phyloP scores from a whole-genome alignment of 228 moss, liverwort and hornwort species.

The Sphagnum magellanicum region DNA sequence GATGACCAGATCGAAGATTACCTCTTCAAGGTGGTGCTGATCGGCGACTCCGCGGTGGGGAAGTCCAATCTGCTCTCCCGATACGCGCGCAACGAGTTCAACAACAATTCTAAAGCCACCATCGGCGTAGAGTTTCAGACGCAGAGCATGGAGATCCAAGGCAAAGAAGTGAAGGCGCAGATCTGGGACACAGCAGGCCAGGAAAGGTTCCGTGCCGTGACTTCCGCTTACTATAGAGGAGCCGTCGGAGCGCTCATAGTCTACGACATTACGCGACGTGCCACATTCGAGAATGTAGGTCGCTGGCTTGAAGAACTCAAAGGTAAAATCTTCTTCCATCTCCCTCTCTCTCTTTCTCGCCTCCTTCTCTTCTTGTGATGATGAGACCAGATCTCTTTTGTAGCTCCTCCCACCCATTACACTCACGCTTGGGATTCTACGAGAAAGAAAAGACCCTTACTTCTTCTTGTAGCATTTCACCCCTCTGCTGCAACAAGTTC shows the following conservation, averaged over 20 bases:
- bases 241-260: constrained; percentile 58
- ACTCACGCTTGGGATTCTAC: too few relatives aligned
- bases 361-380: too few relatives aligned
- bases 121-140: constrained; percentile 65
- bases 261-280: constrained; percentile 52
- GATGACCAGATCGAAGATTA: constrained; percentile 65
- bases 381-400: too few relatives aligned
- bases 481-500: too few relatives aligned
- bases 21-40: constrained; percentile 55
- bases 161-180: constrained; percentile 64
- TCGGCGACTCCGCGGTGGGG: constrained; percentile 45
- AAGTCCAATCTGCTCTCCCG: constrained; percentile 51
- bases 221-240: constrained; percentile 54
- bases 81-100: constrained; percentile 56
- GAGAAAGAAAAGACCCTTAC: too few relatives aligned
- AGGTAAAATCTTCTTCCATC: constrained; percentile 11
- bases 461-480: too few relatives aligned
- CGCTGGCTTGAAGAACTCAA: constrained; percentile 64
- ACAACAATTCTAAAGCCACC: constrained; percentile 57
- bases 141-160: constrained; percentile 65
- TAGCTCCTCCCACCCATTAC: too few relatives aligned
- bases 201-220: constrained; percentile 57
- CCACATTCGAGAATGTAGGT: constrained; percentile 54
- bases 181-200: constrained; percentile 61
- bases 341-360: too few relatives aligned